Evolutionary conservation across 176 grass and related monocot species (phyloP).

Genomic region (Triticum turgidum): DNA sequence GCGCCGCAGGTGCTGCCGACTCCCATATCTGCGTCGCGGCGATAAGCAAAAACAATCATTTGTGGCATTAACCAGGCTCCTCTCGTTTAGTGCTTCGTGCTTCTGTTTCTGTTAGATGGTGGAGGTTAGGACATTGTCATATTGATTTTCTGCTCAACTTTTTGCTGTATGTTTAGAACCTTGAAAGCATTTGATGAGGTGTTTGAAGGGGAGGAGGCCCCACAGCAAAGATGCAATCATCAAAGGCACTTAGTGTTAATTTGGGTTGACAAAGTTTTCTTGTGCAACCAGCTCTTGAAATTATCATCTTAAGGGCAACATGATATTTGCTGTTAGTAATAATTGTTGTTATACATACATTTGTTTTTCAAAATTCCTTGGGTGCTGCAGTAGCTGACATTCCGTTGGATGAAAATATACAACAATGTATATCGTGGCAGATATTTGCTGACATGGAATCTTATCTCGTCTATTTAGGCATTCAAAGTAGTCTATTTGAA

Average conservation of each 20-base stretch:
- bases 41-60: not conserved
- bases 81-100: not conserved
- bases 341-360: not conserved
- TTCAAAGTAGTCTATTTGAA: not conserved
- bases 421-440: not conserved
- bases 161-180: not conserved
- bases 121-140: not conserved
- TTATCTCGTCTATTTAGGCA: not conserved
- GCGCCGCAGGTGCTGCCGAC: not conserved
- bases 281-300: not conserved
- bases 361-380: not conserved
- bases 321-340: not conserved
- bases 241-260: not conserved
- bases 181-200: not conserved
- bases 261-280: not conserved
- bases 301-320: not conserved
- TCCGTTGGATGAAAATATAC: not conserved
- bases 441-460: not conserved
- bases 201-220: not conserved
- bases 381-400: not conserved
- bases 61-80: not conserved
- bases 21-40: not conserved
- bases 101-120: constrained; percentile 7
- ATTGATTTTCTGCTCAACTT: constrained; percentile 18
- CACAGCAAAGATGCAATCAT: not conserved